Percentiles rank a stretch among this genome's conserved stretches.
Conservation (phyloP, 129 eudicot species). For the Saussurea involucrata region DNA sequence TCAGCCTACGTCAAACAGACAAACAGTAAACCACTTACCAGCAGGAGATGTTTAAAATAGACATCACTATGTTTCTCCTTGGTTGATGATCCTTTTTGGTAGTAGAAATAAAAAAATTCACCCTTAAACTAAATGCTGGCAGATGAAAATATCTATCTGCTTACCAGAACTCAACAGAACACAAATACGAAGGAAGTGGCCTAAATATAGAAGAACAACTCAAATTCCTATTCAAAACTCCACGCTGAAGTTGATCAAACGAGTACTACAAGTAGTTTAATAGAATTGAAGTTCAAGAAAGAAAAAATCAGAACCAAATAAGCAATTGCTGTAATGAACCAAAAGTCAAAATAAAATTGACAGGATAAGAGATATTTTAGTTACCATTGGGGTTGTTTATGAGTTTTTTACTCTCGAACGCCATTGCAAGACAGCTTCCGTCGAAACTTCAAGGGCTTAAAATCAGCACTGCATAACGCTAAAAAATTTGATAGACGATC, state of each 20-base stretch:
- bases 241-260: background rate
- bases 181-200: background rate
- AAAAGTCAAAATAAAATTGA: constrained; percentile 1
- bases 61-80: background rate
- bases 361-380: background rate
- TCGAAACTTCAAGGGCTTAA: background rate
- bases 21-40: background rate
- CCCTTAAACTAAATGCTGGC: background rate
- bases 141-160: background rate
- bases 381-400: constrained; percentile 81
- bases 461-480: constrained; percentile 9
- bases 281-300: background rate
- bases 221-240: background rate
- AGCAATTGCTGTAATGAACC: constrained; percentile 3
- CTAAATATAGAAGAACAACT: background rate
- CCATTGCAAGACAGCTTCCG: constrained; percentile 31
- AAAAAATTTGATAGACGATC: background rate
- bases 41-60: background rate
- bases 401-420: constrained; percentile 65
- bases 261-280: background rate
- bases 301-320: constrained; percentile 3
- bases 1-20: background rate
- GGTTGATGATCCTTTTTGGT: background rate
- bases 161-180: constrained; percentile 3
- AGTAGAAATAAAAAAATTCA: background rate